A percentile compares a stretch with the other conserved stretches of the same genome.
These are phyloP conservation scores for Marasmius fiardii DNA, from an alignment of 1,284 basidiomycete genomes.

Conservation along the genomic window DNA sequence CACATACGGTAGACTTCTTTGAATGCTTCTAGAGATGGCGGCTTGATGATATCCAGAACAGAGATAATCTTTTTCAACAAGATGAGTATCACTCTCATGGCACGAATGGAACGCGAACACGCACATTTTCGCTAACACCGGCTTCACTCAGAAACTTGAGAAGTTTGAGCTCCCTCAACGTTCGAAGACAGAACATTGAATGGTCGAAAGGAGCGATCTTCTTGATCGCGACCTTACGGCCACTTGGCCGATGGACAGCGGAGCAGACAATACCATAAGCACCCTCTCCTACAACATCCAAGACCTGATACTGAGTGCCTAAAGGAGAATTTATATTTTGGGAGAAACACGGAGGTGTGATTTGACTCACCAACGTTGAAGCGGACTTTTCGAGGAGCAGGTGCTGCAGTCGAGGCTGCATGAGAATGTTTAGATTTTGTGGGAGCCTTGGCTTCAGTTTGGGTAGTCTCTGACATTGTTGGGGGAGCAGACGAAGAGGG, in stretches of 20 bases:
- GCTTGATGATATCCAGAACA: slow-evolving; percentile 93
- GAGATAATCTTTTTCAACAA: slow-evolving; percentile 75
- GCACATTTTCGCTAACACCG: slow-evolving; percentile 89
- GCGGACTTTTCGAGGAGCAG: slow-evolving; percentile 83
- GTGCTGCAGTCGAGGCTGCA: slow-evolving; percentile 56
- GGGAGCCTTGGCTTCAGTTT: slow-evolving; percentile 9
- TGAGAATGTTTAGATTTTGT: slow-evolving; percentile 59
- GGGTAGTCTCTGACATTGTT: slow-evolving; percentile 14
- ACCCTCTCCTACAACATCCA: slow-evolving; percentile 89
- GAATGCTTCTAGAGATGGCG: slow-evolving; percentile 85
- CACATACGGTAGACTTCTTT: slow-evolving; percentile 88
- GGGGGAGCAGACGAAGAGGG: not conserved
- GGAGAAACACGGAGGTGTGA: slow-evolving; percentile 1
- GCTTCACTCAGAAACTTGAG: slow-evolving; percentile 90
- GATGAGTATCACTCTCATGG: slow-evolving; percentile 8
- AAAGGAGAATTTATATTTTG: slow-evolving; percentile 12
- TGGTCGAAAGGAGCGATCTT: slow-evolving; percentile 93
- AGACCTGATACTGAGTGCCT: slow-evolving; percentile 83
- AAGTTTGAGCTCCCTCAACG: slow-evolving; percentile 84
- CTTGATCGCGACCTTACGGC: slow-evolving; percentile 85
- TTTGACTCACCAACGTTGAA: slow-evolving; percentile 85
- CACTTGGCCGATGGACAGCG: slow-evolving; percentile 77
- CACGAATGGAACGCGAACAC: slow-evolving; percentile 27
- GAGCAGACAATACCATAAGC: slow-evolving; percentile 90
- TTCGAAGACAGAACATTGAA: slow-evolving; percentile 87